These are phyloP conservation scores for Zychaea mexicana DNA, from an alignment of 371 early-diverging fungal genomes.

Conservation along the genomic window DNA sequence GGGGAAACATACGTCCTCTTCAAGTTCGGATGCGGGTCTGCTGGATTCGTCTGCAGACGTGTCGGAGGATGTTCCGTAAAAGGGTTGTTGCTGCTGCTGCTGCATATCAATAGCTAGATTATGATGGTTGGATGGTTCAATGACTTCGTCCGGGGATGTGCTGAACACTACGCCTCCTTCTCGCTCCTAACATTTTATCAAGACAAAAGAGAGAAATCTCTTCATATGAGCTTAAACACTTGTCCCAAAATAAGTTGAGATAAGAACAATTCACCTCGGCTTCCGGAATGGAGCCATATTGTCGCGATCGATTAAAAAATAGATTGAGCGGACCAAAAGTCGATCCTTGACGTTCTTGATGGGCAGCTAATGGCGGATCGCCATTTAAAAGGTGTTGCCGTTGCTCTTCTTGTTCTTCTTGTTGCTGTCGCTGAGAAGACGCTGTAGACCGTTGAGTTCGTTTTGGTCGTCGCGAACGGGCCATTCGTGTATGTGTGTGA, in stretches of 20 bases:
- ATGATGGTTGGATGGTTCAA: background rate
- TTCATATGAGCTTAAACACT: background rate
- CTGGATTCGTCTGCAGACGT: constrained; percentile 15
- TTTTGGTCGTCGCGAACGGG: background rate
- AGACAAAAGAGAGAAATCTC: background rate
- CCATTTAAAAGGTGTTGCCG: too few species aligned
- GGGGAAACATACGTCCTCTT: constrained; percentile 48
- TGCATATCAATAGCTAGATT: constrained; percentile 14
- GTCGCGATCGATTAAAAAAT: constrained; percentile 1
- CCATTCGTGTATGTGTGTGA: too few species aligned
- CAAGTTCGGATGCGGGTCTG: constrained; percentile 23
- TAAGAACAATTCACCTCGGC: background rate
- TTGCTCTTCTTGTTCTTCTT: too few species aligned
- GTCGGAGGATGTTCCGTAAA: background rate
- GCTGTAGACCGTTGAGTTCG: background rate
- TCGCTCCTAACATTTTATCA: background rate
- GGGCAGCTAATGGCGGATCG: background rate
- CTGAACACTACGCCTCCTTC: constrained; percentile 3
- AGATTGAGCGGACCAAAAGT: background rate
- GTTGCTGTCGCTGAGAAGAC: too few species aligned
- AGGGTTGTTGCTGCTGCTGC: background rate
- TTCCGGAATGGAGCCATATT: constrained; percentile 5
- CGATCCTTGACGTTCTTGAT: background rate
- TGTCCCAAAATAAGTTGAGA: background rate
- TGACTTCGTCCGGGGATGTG: constrained; percentile 6